phyloP scores from a whole-genome alignment of 2,329 filamentous ascomycete species.

The Fusarium tupiense region DNA sequence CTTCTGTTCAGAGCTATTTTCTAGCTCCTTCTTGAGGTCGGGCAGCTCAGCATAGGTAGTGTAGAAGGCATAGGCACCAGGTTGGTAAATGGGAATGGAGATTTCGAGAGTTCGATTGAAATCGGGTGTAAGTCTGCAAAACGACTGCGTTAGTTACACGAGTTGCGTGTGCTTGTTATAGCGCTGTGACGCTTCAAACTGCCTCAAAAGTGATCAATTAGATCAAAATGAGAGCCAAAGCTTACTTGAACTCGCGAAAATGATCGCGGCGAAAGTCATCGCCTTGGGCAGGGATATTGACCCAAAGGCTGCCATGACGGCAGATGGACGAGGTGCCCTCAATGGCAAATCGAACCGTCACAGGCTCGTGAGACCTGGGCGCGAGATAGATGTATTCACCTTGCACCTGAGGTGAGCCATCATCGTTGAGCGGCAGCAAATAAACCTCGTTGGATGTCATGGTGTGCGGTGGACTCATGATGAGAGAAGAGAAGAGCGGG shows the following conservation, averaged over 20 bases:
- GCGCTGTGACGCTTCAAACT: neutral
- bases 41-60: conserved; percentile 91
- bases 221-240: conserved; percentile 3
- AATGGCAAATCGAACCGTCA: conserved; percentile 87
- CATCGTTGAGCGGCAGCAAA: conserved; percentile 88
- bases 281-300: conserved; percentile 87
- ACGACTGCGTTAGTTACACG: conserved; percentile 20
- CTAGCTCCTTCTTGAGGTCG: conserved; percentile 57
- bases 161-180: neutral
- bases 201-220: conserved; percentile 8
- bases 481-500: conserved; percentile 46
- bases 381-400: conserved; percentile 93
- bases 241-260: conserved; percentile 91
- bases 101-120: conserved; percentile 94
- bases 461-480: conserved; percentile 66
- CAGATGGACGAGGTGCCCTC: conserved; percentile 97
- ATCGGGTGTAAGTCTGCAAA: conserved; percentile 79
- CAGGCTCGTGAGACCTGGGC: conserved; percentile 75
- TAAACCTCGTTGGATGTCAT: conserved; percentile 80
- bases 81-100: conserved; percentile 82
- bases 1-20: conserved; percentile 41
- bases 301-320: conserved; percentile 92
- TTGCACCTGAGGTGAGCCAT: conserved; percentile 88
- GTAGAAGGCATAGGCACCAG: conserved; percentile 94
- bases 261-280: conserved; percentile 78